Conservation (phyloP, 208 protist genomes). For the Trypanosoma brucei region DNA sequence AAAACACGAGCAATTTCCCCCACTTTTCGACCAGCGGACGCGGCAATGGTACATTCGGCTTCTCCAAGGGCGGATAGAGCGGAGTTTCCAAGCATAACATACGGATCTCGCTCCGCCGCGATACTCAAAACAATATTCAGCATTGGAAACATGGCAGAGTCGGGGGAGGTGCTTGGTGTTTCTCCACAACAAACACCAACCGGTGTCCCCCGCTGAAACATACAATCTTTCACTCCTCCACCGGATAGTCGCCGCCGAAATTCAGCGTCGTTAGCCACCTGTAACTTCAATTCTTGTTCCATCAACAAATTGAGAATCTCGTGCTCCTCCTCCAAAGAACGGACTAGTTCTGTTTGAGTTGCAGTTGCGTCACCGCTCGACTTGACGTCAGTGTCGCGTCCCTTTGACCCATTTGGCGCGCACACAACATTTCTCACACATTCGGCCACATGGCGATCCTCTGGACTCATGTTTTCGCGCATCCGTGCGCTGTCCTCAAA, state of each 20-base stretch:
- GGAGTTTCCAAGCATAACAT: constrained; percentile 7
- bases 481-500: neutral
- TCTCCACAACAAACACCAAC: neutral
- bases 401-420: too few relatives aligned
- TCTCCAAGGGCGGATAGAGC: constrained; percentile 10
- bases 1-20: constrained; percentile 4
- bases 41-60: constrained; percentile 12
- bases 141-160: constrained; percentile 7
- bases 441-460: too few relatives aligned
- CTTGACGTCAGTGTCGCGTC: too few relatives aligned
- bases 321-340: neutral
- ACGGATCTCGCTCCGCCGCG: constrained; percentile 17
- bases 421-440: too few relatives aligned
- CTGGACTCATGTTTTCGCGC: too few relatives aligned
- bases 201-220: too few relatives aligned
- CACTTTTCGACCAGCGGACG: constrained; percentile 1
- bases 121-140: constrained; percentile 15
- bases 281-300: neutral
- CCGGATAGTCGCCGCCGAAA: too few relatives aligned
- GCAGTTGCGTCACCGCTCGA: too few relatives aligned
- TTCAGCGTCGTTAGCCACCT: too few relatives aligned
- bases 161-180: constrained; percentile 2
- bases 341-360: too few relatives aligned
- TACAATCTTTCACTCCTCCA: too few relatives aligned
- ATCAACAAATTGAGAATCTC: neutral